Percentiles rank a stretch among this genome's conserved stretches.
Evolutionary conservation across 2,329 filamentous ascomycete species (phyloP).

Genomic region (Colletotrichum sp.): DNA sequence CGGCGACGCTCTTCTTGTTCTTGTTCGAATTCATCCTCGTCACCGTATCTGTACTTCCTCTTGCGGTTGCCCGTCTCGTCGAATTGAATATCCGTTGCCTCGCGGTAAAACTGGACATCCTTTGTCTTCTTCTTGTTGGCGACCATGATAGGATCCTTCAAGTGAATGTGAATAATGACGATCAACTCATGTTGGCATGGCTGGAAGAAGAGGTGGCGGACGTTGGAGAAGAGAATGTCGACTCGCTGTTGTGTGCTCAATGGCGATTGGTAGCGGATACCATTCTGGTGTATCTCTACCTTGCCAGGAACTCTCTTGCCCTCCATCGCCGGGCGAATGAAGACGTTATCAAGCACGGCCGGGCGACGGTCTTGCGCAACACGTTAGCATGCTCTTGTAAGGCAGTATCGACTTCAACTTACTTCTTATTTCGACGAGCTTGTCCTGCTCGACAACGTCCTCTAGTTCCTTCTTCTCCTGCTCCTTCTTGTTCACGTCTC

Average conservation of each 20-base stretch:
- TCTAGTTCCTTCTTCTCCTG: conserved; percentile 99
- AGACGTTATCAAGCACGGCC: conserved; percentile 89
- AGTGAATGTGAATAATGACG: conserved; percentile 96
- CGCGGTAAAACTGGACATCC: conserved; percentile 97
- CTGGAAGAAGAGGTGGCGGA: conserved; percentile 98
- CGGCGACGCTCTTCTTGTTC: conserved; percentile 96
- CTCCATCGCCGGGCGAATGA: conserved; percentile 92
- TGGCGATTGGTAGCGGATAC: conserved; percentile 91
- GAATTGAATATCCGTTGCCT: conserved; percentile 98
- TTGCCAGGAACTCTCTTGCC: conserved; percentile 96
- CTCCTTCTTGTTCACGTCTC: conserved; percentile 87
- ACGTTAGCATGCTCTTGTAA: neutral
- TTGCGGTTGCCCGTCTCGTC: conserved; percentile 98
- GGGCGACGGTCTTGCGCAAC: conserved; percentile 78
- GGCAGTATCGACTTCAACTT: conserved; percentile 38
- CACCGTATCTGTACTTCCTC: conserved; percentile 95
- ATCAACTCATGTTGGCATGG: conserved; percentile 96
- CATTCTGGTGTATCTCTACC: conserved; percentile 97
- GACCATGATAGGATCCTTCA: conserved; percentile 97
- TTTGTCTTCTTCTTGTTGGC: conserved; percentile 98
- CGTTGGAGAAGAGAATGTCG: conserved; percentile 96
- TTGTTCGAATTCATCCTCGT: conserved; percentile 98
- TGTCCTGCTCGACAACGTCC: conserved; percentile 98
- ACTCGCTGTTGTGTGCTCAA: conserved; percentile 82
- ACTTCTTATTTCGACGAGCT: conserved; percentile 93